Percentiles rank a stretch among this genome's conserved stretches.
phyloP scores from a whole-genome alignment of 139 green algal genomes.

The Pleodorina starrii region DNA sequence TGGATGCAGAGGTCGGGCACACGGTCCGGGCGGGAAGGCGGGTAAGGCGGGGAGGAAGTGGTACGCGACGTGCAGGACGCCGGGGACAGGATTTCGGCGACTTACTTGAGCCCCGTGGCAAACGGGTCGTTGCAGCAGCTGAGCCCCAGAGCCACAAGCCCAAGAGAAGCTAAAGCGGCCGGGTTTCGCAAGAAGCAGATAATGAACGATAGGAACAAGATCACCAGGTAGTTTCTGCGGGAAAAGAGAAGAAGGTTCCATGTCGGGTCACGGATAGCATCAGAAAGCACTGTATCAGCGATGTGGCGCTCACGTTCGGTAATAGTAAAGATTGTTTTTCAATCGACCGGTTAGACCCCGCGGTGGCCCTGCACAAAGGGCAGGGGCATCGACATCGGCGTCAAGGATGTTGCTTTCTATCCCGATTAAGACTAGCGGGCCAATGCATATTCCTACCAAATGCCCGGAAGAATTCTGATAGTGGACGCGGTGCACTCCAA shows the following conservation, averaged over 20 bases:
- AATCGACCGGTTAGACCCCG: constrained; percentile 9
- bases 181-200: constrained; percentile 54
- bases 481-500: constrained; percentile 9
- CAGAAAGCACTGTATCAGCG: background rate
- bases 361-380: background rate
- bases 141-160: background rate
- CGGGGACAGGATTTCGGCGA: background rate
- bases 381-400: no score
- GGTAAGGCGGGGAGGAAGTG: background rate
- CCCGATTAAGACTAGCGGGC: background rate
- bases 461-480: constrained; percentile 8
- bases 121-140: constrained; percentile 72
- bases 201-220: constrained; percentile 38
- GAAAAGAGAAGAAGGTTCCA: background rate
- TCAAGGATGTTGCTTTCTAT: constrained; percentile 15
- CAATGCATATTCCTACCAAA: background rate
- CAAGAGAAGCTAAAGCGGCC: constrained; percentile 40
- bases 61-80: background rate
- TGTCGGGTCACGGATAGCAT: background rate
- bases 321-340: constrained; percentile 73
- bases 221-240: constrained; percentile 62
- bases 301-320: constrained; percentile 36
- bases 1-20: background rate
- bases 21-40: background rate
- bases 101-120: constrained; percentile 62